These are phyloP conservation scores for Pichia sp. DNA, from an alignment of 1,139 yeast species.

Conservation along the genomic window DNA sequence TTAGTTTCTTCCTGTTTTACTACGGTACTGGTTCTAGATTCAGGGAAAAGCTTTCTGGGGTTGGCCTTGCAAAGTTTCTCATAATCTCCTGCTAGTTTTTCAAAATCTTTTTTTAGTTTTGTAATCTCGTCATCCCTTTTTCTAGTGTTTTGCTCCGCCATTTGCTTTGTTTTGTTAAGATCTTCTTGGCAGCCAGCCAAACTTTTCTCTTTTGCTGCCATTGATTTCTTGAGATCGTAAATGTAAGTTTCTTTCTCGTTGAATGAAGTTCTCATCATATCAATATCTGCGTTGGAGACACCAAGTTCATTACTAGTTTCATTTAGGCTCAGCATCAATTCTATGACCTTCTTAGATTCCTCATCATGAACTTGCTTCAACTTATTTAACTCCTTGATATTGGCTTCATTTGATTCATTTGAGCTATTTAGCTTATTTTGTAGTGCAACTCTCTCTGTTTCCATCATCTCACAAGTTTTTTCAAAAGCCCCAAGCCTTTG, in stretches of 20 bases:
- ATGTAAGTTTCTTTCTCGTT: neutral
- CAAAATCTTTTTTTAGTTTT: neutral
- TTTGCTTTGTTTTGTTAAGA: neutral
- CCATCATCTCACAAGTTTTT: neutral
- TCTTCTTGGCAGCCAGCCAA: neutral
- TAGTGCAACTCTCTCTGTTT: neutral
- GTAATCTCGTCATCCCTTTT: neutral
- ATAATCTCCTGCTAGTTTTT: too few species aligned
- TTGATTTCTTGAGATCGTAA: neutral
- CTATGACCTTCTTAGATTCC: neutral
- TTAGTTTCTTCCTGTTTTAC: neutral
- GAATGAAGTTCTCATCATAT: neutral
- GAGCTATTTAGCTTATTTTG: neutral
- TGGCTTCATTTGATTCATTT: neutral
- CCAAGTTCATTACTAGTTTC: neutral
- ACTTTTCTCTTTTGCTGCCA: neutral
- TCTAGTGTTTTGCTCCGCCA: neutral
- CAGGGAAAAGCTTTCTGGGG: constrained; percentile 1
- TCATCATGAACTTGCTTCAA: neutral
- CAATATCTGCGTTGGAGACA: neutral
- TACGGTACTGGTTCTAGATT: constrained; percentile 10
- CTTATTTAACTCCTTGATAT: neutral
- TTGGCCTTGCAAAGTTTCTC: neutral
- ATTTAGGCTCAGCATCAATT: neutral
- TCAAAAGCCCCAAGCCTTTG: neutral